phyloP scores from a whole-genome alignment of 129 eudicot genomes.

The Saposhnikovia divaricata region DNA sequence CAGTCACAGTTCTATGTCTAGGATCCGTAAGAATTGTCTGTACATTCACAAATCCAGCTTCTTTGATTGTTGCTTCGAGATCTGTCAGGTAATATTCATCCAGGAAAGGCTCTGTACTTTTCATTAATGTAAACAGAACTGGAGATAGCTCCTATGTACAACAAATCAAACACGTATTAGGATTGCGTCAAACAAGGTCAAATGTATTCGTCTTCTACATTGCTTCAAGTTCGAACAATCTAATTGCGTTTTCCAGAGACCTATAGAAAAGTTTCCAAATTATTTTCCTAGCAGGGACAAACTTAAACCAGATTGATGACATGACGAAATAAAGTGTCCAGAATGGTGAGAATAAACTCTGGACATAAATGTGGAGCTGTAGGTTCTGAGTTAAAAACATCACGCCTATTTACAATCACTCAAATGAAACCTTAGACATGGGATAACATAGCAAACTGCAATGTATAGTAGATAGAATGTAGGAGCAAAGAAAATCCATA shows the following conservation, averaged over 20 bases:
- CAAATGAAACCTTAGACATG: too few relatives aligned
- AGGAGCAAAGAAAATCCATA: too few relatives aligned
- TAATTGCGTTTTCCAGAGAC: not conserved
- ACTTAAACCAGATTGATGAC: too few relatives aligned
- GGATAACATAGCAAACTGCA: too few relatives aligned
- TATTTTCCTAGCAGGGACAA: too few relatives aligned
- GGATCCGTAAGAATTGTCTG: constrained; percentile 71
- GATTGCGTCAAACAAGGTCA: not conserved
- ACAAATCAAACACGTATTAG: not conserved
- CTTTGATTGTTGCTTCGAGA: constrained; percentile 54
- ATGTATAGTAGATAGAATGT: too few relatives aligned
- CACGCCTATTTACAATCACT: too few relatives aligned
- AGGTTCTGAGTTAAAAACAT: too few relatives aligned
- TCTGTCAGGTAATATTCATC: constrained; percentile 90
- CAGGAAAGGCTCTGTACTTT: constrained; percentile 93
- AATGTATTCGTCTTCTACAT: not conserved
- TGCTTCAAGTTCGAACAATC: not conserved
- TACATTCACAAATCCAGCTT: constrained; percentile 69
- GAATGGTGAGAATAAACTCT: too few relatives aligned
- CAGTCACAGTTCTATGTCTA: constrained; percentile 87
- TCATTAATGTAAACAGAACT: constrained; percentile 87
- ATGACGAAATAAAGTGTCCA: too few relatives aligned
- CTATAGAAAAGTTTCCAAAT: not conserved
- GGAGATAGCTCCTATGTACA: constrained; percentile 74
- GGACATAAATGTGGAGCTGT: too few relatives aligned